A percentile compares a stretch with the other conserved stretches of the same genome.
phyloP scores from a whole-genome alignment of 1,284 basidiomycete species.

The Violaceomyces palustris region DNA sequence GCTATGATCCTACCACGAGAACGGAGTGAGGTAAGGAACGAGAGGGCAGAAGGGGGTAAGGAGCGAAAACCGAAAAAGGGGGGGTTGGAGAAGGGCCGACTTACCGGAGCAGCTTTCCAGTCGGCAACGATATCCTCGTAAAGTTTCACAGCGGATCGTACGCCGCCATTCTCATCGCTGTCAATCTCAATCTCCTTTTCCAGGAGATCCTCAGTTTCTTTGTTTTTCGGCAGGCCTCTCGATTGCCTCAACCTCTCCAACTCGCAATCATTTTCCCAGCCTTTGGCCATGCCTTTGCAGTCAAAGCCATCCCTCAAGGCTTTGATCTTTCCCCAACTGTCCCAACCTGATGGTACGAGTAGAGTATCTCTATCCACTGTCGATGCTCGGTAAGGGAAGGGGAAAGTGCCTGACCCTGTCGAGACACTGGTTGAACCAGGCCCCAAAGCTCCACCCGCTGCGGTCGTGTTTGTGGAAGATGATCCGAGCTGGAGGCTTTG shows the following conservation, averaged over 20 bases:
- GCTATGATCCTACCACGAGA: no score
- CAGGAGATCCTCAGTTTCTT: conserved; percentile 20
- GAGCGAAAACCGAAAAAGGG: no score
- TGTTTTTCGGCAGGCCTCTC: conserved; percentile 10
- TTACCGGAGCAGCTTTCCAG: conserved; percentile 25
- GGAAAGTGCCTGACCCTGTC: conserved; percentile 70
- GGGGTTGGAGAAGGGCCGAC: no score
- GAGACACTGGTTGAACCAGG: no score
- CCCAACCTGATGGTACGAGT: conserved; percentile 91
- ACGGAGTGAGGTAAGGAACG: no score
- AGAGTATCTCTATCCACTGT: conserved; percentile 86
- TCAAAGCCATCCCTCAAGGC: conserved; percentile 89
- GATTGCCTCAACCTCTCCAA: conserved; percentile 19
- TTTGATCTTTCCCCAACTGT: conserved; percentile 91
- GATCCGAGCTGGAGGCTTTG: no score
- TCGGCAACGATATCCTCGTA: conserved; percentile 45
- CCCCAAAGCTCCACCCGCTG: no score
- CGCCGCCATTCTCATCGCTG: conserved; percentile 7
- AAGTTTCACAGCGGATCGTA: conserved; percentile 34
- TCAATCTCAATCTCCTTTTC: conserved; percentile 23
- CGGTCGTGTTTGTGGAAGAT: no score
- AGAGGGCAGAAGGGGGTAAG: no score
- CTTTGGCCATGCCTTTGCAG: conserved; percentile 70
- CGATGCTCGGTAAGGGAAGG: conserved; percentile 80
- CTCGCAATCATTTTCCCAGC: conserved; percentile 57